A percentile compares a stretch with the other conserved stretches of the same genome.
Conservation (phyloP, 768 basidiomycete genomes). For the Terana coerulea region DNA sequence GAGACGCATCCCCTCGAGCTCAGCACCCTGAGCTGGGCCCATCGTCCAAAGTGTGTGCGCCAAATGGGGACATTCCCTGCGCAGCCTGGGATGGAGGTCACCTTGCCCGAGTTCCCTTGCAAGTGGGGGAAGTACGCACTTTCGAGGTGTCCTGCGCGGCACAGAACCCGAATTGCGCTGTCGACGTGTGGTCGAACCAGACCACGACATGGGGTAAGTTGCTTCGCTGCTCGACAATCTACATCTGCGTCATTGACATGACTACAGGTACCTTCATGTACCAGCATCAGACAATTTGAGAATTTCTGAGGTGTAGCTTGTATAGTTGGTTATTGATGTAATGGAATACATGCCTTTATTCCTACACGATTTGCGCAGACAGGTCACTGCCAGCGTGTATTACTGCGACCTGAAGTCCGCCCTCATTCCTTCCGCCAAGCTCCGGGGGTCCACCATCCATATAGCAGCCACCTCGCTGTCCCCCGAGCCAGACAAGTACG, state of each 20-base stretch:
- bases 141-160: conserved; percentile 18
- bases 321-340: too few species aligned
- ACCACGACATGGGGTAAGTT: conserved; percentile 24
- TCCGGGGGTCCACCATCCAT: conserved; percentile 79
- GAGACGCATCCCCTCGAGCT: conserved; percentile 16
- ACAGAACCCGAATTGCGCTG: conserved; percentile 17
- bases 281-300: conserved; percentile 22
- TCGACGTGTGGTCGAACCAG: conserved; percentile 25
- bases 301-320: too few species aligned
- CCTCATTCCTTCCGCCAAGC: conserved; percentile 63
- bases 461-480: conserved; percentile 39
- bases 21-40: conserved; percentile 17
- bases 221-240: background rate
- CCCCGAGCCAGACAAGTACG: conserved; percentile 4
- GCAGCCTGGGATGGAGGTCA: conserved; percentile 16
- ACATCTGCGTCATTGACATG: background rate
- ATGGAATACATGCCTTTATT: too few species aligned
- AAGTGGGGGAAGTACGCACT: conserved; percentile 14
- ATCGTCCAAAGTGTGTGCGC: conserved; percentile 12
- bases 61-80: conserved; percentile 15
- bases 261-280: conserved; percentile 24
- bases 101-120: conserved; percentile 22
- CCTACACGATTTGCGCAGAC: too few species aligned
- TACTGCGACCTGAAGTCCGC: too few species aligned
- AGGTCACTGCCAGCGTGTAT: too few species aligned